Evolutionary conservation across 495 filamentous ascomycete species (phyloP), one percentile per base, ranked within the genome.

Genomic region (Aspergillus indologenus): DNA sequence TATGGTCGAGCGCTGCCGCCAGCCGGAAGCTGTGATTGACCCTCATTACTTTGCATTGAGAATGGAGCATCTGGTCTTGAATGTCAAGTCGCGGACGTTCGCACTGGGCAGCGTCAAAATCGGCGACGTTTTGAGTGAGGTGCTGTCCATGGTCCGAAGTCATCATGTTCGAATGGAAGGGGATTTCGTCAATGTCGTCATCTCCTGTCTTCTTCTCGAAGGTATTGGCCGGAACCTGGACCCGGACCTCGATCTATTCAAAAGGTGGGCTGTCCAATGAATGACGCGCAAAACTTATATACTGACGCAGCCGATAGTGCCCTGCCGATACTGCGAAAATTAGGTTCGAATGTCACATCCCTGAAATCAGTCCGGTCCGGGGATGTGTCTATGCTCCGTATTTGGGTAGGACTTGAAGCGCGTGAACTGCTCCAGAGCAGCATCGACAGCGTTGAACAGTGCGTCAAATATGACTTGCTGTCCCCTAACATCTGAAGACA

Each of bases 181-280:
- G 2, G 95, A 99, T 68, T 99, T 97, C 71, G 93, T 98, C 55
- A 99, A 99, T 66, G 94, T 99, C 2, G 93, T 99, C 18, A 89
- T 99, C 54, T 93, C 89, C 31, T 96, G 97, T 50, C 78, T 99
- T 42, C 79, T 99, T 1, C 79, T 99, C 1, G 95, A 99, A 68
- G 95, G 95, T 0, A 98, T 99, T 60, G 95, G 95, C 0, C 81
- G 95, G 45, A 88, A 76, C 59, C 77, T 99, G 31, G 85, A 99
- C 69, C 94, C 94, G 0, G 76, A 91, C 40, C 72, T 97, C 22
- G 95, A 99, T 73, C 77, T 99, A 3, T 86, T 99, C 66, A 87
- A 88, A 67, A 89, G 85, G 87, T 87, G 67, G 43, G 22, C 7
- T 29, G 43, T 17, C 34, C n/a, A 19, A n/a, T 52, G 29, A 44